Base-by-base conservation (phyloP, 441 rosid genomes). In the Gossypium gossypioides region DNA sequence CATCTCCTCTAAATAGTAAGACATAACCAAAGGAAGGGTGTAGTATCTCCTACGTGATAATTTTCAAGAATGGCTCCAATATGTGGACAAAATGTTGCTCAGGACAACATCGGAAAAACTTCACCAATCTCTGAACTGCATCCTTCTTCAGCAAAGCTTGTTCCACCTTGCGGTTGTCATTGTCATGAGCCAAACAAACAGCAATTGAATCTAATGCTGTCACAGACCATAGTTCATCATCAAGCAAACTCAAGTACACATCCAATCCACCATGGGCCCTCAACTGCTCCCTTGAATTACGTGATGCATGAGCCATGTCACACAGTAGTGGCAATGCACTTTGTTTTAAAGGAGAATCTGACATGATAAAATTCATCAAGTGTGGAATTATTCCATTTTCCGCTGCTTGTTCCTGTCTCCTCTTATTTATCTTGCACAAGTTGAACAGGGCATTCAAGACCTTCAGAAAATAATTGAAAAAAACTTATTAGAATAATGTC, bases 281-380 rank as follows among this genome's bases (percentile, higher is more conserved):
- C 82, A 95, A 80, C 82, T 92, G 99, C 81, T 95, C 99, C 83
- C 99, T 87, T 66, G 99, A 92, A 76, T 92, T 95, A 62, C 99
- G 96, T 19, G 99, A 95, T 7, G 99, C 98, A 78, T 95, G 99
- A 58, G 99, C 99, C 99, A 95, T 92, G 81, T 95, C 99, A 78
- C 99, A 95, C 64, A 95, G 80, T 62, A 92, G 85, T 46, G 97
- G 95, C 82, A 95, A 81, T 34, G 99, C 99, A 80, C 80, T 79
- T 75, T 82, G 94, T 80, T 89, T 95, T 78, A 95, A 77, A 54
- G 91, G 91, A 76, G 97, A 92, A 78, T 83, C 89, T 24, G 92
- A 81, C 84, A 88, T 81, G 40, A 95, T 81, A 75, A 95, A 84
- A 78, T 90, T 86, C 97, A 92, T 85, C 83, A 95, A 84, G 80